Base-by-base conservation (phyloP, 257 asterid genomes). In the Thymus quinquecostatus region DNA sequence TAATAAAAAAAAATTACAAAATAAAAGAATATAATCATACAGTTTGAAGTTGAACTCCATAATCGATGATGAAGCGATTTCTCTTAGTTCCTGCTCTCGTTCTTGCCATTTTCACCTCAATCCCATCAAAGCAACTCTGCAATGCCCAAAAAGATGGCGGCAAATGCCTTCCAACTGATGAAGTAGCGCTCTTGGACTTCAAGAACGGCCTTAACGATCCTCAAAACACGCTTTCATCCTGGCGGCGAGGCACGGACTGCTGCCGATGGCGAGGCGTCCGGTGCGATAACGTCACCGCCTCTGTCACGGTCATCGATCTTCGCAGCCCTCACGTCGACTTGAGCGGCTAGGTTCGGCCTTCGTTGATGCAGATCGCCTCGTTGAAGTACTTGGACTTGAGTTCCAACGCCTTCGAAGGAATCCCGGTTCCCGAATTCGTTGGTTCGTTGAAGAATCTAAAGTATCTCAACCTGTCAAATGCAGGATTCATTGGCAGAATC, bases 271-370 rank as follows among this genome's bases (percentile, higher is more conserved):
- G 70, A 41, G 88, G 89, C 10, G 57, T 86, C 6, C 38, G 30
- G 30, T 81, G 89, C 27, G 82, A 77, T 55, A 73, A 70, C 0
- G 6, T 30, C 51, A 77, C 81, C 2, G 82, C 81, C 55, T 54
- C 68, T n/a, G 82, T 84, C 36, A 47, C 60, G 9, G 59, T 36
- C 33, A 44, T 86, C 45, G 79, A 82, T 66, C 86, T 86, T 69
- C 86, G 58, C 75, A 81, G 81, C 71, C 78, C 77, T 21, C 2
- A 4, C 14, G 55, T 81, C 84, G 78, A 78, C 86, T 62, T 86
- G 80, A 86, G 88, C 80, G 88, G 88, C 51, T 87, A 73, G 63
- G 80, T 86, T 58, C 79, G 84, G 48, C 85, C 85, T 73, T 83
- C 91, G 9, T 56, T 82, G 70, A 4, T 74, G 49, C 80, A 80